phyloP scores from a whole-genome alignment of 2,329 filamentous ascomycete species.

The Sporothrix protearum region DNA sequence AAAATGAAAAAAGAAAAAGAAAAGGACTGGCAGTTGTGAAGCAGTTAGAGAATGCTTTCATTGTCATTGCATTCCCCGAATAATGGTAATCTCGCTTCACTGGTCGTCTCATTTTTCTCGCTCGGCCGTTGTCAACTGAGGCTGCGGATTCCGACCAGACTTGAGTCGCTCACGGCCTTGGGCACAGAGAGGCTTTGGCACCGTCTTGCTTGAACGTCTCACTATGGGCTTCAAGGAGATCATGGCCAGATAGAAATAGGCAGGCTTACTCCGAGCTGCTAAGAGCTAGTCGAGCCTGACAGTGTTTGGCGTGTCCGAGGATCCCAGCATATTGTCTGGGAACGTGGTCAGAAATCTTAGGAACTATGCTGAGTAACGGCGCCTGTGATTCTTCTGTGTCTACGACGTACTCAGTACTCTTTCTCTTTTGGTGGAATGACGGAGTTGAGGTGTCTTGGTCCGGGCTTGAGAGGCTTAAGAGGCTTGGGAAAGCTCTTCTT shows the following conservation, averaged over 20 bases:
- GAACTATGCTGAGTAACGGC: not conserved
- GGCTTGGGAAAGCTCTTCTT: not conserved
- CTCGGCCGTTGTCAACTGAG: not conserved
- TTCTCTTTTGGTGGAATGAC: not conserved
- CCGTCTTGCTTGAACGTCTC: not conserved
- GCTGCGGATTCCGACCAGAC: not conserved
- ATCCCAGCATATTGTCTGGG: not conserved
- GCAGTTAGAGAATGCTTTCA: not conserved
- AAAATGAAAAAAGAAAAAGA: not conserved
- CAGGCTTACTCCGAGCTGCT: constrained; percentile 15
- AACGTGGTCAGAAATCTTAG: not conserved
- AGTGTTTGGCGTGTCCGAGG: not conserved
- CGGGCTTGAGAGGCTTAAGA: not conserved
- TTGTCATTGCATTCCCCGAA: not conserved
- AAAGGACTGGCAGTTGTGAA: not conserved
- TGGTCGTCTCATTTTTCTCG: not conserved
- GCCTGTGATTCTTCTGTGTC: not conserved
- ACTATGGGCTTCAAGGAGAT: not conserved
- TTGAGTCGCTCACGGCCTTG: not conserved
- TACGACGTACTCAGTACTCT: too few species aligned
- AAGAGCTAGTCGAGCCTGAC: not conserved
- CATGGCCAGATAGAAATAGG: constrained; percentile 1
- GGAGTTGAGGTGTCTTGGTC: not conserved
- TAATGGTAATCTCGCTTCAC: not conserved
- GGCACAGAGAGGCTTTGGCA: not conserved